These are phyloP conservation scores for Exserohilum rostratum DNA, from an alignment of 2,329 filamentous ascomycete genomes.

Conservation along the genomic window DNA sequence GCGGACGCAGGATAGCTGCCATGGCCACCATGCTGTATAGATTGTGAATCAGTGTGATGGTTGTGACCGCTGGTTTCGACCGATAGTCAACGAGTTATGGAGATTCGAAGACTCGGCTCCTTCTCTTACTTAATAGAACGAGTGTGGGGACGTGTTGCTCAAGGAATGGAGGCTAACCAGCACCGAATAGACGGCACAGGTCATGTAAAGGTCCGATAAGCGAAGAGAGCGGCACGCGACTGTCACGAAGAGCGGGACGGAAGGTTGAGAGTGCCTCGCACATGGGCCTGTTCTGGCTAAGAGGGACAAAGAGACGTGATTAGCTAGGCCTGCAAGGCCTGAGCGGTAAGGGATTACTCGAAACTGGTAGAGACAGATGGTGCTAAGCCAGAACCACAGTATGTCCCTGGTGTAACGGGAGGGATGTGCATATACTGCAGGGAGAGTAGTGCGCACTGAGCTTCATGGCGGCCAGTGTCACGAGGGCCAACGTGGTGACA, in stretches of 20 bases:
- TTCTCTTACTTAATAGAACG: slow-evolving; percentile 33
- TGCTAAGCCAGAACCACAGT: slow-evolving; percentile 34
- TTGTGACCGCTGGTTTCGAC: slow-evolving; percentile 18
- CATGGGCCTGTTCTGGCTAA: slow-evolving; percentile 25
- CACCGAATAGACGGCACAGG: slow-evolving; percentile 31
- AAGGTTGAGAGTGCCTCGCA: slow-evolving; percentile 27
- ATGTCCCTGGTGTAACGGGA: slow-evolving; percentile 35
- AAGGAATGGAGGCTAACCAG: slow-evolving; percentile 26
- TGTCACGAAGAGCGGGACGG: slow-evolving; percentile 22
- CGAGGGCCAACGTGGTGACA: slow-evolving; percentile 37
- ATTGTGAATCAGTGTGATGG: slow-evolving; percentile 15
- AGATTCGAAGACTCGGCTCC: slow-evolving; percentile 31
- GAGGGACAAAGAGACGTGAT: slow-evolving; percentile 30
- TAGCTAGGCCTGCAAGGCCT: slow-evolving; percentile 27
- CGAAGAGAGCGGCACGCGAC: slow-evolving; percentile 30
- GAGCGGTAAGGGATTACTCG: slow-evolving; percentile 41
- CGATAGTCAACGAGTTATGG: slow-evolving; percentile 7
- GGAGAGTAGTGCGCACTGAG: slow-evolving; percentile 33
- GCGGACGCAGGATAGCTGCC: slow-evolving; percentile 36
- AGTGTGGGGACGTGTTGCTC: slow-evolving; percentile 29
- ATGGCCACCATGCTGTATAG: slow-evolving; percentile 37
- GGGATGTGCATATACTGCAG: slow-evolving; percentile 31
- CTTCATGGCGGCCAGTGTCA: slow-evolving; percentile 38
- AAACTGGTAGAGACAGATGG: slow-evolving; percentile 33
- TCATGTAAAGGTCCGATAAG: slow-evolving; percentile 39